Percentiles rank a stretch among this genome's conserved stretches.
These are phyloP conservation scores for Monosporascus ibericus DNA, from an alignment of 2,329 filamentous ascomycete genomes.

Conservation along the genomic window DNA sequence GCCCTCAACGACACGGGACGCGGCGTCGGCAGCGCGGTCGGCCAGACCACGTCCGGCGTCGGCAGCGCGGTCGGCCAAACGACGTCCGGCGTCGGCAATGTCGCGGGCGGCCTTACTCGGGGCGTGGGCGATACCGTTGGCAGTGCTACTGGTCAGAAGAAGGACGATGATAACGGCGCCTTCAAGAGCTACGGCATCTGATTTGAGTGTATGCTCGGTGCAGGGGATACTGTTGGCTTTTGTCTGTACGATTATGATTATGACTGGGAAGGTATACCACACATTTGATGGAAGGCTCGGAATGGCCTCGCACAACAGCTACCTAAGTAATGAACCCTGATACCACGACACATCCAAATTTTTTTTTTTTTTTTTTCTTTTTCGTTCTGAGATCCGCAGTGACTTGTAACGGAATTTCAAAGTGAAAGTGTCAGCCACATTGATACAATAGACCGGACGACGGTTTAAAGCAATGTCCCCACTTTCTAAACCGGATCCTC, in stretches of 20 bases:
- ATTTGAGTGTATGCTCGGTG: background rate
- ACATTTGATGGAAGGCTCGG: background rate
- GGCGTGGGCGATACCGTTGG: slow-evolving; percentile 9
- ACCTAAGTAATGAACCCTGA: no score
- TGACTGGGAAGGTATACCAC: background rate
- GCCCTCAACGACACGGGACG: slow-evolving; percentile 24
- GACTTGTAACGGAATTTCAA: no score
- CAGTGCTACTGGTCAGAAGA: slow-evolving; percentile 10
- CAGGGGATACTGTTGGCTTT: no score
- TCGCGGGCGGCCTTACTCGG: slow-evolving; percentile 10
- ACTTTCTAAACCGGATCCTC: no score
- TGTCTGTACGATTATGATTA: background rate
- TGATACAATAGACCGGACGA: no score
- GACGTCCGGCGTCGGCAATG: slow-evolving; percentile 13
- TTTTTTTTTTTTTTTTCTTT: background rate
- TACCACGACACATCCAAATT: background rate
- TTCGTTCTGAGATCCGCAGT: background rate
- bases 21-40: slow-evolving; percentile 24
- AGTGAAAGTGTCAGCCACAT: no score
- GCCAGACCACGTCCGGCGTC: slow-evolving; percentile 24
- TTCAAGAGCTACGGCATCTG: slow-evolving; percentile 25
- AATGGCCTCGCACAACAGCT: no score
- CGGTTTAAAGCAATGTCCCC: no score
- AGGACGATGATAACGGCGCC: slow-evolving; percentile 6
- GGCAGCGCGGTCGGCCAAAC: slow-evolving; percentile 17